Conservation (phyloP, 2,329 filamentous ascomycete genomes). For the Phialocephala subalpina region DNA sequence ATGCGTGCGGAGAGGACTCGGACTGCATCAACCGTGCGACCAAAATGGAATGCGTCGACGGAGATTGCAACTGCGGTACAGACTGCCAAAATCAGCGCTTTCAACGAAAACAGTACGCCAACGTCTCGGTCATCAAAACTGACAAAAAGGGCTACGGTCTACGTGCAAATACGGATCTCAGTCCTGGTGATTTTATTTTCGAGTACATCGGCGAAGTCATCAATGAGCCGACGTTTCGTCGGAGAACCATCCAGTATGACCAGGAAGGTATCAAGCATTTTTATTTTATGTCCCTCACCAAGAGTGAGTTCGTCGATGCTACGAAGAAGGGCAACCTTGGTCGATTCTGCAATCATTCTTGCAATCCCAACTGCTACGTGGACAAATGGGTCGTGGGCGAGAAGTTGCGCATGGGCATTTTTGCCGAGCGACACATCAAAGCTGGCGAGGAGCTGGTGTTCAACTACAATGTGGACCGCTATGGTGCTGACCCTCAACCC, state of each 20-base stretch:
- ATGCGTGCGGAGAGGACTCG: slow-evolving; percentile 93
- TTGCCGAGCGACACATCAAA: slow-evolving; percentile 84
- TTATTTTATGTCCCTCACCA: slow-evolving; percentile 99
- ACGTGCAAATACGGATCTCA: slow-evolving; percentile 79
- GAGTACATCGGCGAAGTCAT: slow-evolving; percentile 99
- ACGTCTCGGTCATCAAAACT: slow-evolving; percentile 95
- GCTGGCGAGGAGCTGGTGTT: slow-evolving; percentile 96
- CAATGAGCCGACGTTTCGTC: slow-evolving; percentile 87
- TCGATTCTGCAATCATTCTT: slow-evolving; percentile 98
- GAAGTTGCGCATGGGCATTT: slow-evolving; percentile 98
- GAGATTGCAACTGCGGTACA: slow-evolving; percentile 85
- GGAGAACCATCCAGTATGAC: slow-evolving; percentile 92
- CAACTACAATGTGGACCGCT: slow-evolving; percentile 99
- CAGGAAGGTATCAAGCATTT: slow-evolving; percentile 98
- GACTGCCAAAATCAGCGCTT: slow-evolving; percentile 96
- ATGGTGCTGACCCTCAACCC: slow-evolving; percentile 94
- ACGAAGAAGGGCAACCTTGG: slow-evolving; percentile 96
- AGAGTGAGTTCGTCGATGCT: slow-evolving; percentile 96
- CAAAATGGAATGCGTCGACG: slow-evolving; percentile 91
- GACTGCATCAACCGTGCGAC: slow-evolving; percentile 99
- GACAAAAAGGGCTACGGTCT: slow-evolving; percentile 98
- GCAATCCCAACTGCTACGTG: slow-evolving; percentile 98
- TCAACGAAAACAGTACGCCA: slow-evolving; percentile 86
- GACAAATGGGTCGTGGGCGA: slow-evolving; percentile 99
- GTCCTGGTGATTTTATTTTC: slow-evolving; percentile 90